Base-by-base conservation (phyloP, 257 asterid genomes). In the Echites panduratus region DNA sequence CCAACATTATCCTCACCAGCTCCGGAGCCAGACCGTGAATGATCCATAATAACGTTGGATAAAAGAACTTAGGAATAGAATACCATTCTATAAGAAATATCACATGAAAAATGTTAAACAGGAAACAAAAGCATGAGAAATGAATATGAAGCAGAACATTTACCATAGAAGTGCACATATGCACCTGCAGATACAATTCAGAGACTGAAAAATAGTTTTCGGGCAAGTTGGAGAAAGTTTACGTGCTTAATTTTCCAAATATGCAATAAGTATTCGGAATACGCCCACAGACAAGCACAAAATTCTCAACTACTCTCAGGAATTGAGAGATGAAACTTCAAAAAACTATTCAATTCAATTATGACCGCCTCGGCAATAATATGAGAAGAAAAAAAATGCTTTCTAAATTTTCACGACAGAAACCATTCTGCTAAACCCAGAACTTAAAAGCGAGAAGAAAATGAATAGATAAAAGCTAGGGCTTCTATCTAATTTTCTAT, bases 1-100 rank as follows among this genome's bases (percentile, higher is more conserved):
- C 92, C 97, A 11, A 82, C 75, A 79, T 80, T 87, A 77, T 95
- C 99, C 83, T 95, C 99, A 54, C 86, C 90, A 66, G 84, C 89
- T 59, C 89, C 96, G 59, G 91, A 82, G 70, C 80, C 72, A n/a
- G 89, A 81, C 65, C 89, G 92, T 16, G 89, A 76, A 72, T 86
- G 87, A 85, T 95, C 99, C 99, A 92, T 95, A 65, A 72, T 66
- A 20, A 64, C 70, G 66, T 54, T 65, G 70, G 82, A 64, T 65
- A 70, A 48, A 58, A 49, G 63, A 61, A 53, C 54, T 68, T 44
- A 57, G 14, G 7, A 59, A 73, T 56, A 40, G 67, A 68, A 45
- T 20, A 80, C 54, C 82, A 79, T 68, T 73, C 49, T n/a, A 35
- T 58, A 54, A 11, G 65, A 54, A 52, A 73, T 45, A 71, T 71